These are phyloP conservation scores for Suillus hirtellus DNA, from an alignment of 768 basidiomycete genomes.

Conservation along the genomic window DNA sequence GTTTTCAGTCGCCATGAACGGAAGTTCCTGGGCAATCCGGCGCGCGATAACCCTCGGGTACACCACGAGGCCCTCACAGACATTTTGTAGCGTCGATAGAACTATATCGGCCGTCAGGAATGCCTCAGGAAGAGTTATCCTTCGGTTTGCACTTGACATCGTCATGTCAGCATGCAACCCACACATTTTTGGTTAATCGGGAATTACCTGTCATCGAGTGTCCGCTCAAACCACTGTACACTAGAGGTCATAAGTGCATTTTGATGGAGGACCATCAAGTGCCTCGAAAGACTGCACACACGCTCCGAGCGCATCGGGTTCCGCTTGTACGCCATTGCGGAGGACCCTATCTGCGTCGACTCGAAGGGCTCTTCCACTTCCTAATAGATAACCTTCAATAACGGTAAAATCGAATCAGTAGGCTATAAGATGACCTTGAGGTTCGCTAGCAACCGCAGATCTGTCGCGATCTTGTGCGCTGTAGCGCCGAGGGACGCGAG, in stretches of 20 bases:
- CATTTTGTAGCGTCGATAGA: conserved; percentile 92
- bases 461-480: conserved; percentile 97
- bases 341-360: conserved; percentile 96
- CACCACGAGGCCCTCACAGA: conserved; percentile 98
- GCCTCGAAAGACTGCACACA: conserved; percentile 93
- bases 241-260: conserved; percentile 94
- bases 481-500: conserved; percentile 91
- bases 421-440: conserved; percentile 59
- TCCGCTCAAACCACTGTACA: conserved; percentile 98
- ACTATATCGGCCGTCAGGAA: conserved; percentile 97
- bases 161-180: not conserved
- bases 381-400: conserved; percentile 35
- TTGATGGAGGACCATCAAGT: conserved; percentile 94
- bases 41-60: conserved; percentile 95
- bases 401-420: not conserved
- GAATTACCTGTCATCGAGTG: conserved; percentile 86
- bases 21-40: conserved; percentile 90
- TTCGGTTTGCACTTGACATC: conserved; percentile 80
- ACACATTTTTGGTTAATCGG: conserved; percentile 1
- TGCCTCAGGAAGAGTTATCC: conserved; percentile 94
- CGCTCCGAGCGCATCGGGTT: conserved; percentile 99
- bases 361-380: conserved; percentile 99
- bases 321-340: conserved; percentile 98
- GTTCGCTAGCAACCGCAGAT: conserved; percentile 91
- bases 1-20: conserved; percentile 99